Evolutionary conservation across 805 yeast genomes (phyloP), one percentile per base, ranked within the genome.

Genomic region (Candida endomychidarum): DNA sequence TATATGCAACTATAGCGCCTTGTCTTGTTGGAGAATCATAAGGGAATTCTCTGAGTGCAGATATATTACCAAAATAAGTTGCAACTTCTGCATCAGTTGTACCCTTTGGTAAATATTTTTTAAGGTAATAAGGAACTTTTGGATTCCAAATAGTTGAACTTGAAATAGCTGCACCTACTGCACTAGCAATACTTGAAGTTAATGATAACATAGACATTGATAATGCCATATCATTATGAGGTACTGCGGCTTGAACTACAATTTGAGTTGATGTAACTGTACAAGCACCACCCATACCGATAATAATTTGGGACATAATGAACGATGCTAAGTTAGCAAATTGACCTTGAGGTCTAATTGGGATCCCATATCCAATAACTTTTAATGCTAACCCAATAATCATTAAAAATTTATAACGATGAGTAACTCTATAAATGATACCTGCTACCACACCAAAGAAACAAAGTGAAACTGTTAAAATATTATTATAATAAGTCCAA

Each of bases 241-340:
- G 68, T 21, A 70, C 72, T 14, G 71, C 61, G 3, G 70, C 72
- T 47, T 65, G 69, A 1, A 64, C 57, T 5, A 71, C 63, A 15
- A 66, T 59, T 37, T 54, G 56, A 5, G 69, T 52, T 30, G 66
- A 67, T 41, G 66, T 52, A 33, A 56, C 64, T 14, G 61, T 51
- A 36, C 58, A 58, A 26, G 72, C 67, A 47, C 70, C 74, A 23
- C 68, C 74, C 30, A 67, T 56, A 45, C 72, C 66, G 27, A 60
- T 52, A 37, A 67, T 49, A 25, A 67, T 52, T 45, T 62, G 67
- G 34, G 56, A 47, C 54, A 58, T 52, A 11, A 62, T 60, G n/a
- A 65, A 47, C 3, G 60, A 50, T 33, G 58, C 65, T 18, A 56
- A 57, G 42, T 54, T 52, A 29, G 55, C 45, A 1, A 62, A 54